Evolutionary conservation across 208 protist genomes (phyloP), one percentile per base, ranked within the genome.

Genomic region (Leishmania tropica): DNA sequence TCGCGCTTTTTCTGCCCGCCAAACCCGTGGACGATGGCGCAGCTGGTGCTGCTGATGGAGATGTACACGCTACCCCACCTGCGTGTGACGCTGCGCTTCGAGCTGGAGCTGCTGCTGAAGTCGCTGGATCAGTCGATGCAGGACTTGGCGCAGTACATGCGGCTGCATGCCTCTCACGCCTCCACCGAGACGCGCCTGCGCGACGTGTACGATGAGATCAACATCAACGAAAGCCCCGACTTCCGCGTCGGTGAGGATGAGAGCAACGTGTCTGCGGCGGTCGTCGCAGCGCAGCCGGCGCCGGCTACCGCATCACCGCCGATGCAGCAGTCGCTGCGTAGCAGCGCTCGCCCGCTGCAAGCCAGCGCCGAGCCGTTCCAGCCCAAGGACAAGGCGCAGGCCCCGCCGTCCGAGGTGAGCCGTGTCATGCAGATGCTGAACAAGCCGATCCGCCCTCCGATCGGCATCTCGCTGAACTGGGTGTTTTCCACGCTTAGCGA

Each of bases 1-100:
- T 98, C 95, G n/a, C 93, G 89, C 72, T 99, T 99, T 60, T 99
- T 99, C 90, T 90, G 85, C 79, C 96, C 93, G 51, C 99, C 98
- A 37, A 99, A 99, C 90, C 99, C 99, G 45, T 99, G 99, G 99
- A 94, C 99, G 28, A 99, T 99, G 97, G 96, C 94, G 51, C 92
- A 99, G 64, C 77, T 99, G 56, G 89, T 87, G 72, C 81, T 99
- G 37, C 80, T 99, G 56, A 92, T 94, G 54, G 99, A 99, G 87
- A 93, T 99, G 80, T 99, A 99, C 88, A 87, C 94, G 45, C 84
- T 99, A 10, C 92, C 90, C 21, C 92, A 99, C 78, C 90, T 99
- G 17, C 98, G 99, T 74, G 87, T 99, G 35, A 99, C 99, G 67
- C 88, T 99, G 37, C 99, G 99, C 80, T 99, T 99, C 87, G 99